phyloP scores from a whole-genome alignment of 768 basidiomycete genomes.

The Pisolithus microcarpus region DNA sequence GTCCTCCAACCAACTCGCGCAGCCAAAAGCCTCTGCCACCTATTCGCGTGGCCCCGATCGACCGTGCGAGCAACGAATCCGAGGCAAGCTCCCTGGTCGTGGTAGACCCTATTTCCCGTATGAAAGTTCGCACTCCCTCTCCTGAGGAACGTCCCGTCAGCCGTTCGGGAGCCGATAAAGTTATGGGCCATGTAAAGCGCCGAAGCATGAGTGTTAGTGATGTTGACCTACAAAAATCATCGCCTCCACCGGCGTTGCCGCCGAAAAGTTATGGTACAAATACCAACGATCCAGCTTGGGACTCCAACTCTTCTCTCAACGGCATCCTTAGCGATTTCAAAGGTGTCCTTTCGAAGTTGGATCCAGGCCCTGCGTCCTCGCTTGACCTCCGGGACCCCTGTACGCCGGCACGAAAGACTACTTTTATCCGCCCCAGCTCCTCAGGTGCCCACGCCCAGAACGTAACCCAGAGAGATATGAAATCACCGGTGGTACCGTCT shows the following conservation, averaged over 20 bases:
- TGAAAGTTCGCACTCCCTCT: constrained; percentile 27
- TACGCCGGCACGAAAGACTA: constrained; percentile 42
- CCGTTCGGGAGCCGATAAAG: constrained; percentile 22
- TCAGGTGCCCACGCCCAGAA: constrained; percentile 24
- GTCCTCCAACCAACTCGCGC: constrained; percentile 26
- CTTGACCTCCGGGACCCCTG: constrained; percentile 65
- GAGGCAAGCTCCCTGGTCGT: constrained; percentile 56
- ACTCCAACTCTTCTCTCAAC: constrained; percentile 38
- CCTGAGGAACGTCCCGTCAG: constrained; percentile 26
- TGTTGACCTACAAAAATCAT: constrained; percentile 45
- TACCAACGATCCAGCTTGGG: constrained; percentile 32
- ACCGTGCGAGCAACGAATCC: constrained; percentile 33
- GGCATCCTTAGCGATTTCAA: constrained; percentile 69
- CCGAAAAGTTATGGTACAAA: constrained; percentile 21
- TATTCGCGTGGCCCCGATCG: constrained; percentile 34
- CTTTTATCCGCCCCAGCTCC: constrained; percentile 30
- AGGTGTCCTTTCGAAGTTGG: constrained; percentile 63
- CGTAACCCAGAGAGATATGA: constrained; percentile 13
- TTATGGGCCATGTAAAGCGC: constrained; percentile 38
- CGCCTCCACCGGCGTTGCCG: constrained; percentile 32
- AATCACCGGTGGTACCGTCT: constrained; percentile 15
- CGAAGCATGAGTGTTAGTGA: constrained; percentile 72
- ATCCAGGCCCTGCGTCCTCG: constrained; percentile 42
- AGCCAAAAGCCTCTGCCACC: constrained; percentile 60
- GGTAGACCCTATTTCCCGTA: constrained; percentile 40